Percentiles rank a stretch among this genome's conserved stretches.
These are phyloP conservation scores for Atkinsonella hypoxylon DNA, from an alignment of 2,329 filamentous ascomycete species.

Conservation along the genomic window DNA sequence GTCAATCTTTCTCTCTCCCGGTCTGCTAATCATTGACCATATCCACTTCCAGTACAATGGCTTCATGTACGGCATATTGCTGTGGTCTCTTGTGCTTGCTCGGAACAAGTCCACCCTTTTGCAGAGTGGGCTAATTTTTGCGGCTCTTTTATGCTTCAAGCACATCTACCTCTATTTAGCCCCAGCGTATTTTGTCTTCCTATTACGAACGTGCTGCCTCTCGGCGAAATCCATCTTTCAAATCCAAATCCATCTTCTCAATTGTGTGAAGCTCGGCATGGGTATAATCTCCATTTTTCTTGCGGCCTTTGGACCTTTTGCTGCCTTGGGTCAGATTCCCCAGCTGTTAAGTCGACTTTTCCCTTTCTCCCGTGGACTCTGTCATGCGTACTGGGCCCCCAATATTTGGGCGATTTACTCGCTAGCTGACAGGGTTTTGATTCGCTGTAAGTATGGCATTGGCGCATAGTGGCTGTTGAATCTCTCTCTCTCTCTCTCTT, in stretches of 20 bases:
- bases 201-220: slow-evolving; percentile 82
- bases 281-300: slow-evolving; percentile 62
- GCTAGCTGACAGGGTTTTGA: slow-evolving; percentile 72
- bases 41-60: slow-evolving; percentile 99
- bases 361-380: slow-evolving; percentile 85
- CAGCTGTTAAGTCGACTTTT: slow-evolving; percentile 80
- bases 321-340: slow-evolving; percentile 64
- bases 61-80: slow-evolving; percentile 81
- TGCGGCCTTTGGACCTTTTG: slow-evolving; percentile 83
- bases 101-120: slow-evolving; percentile 64
- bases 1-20: slow-evolving; percentile 83
- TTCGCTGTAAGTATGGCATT: slow-evolving; percentile 50
- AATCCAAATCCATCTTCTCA: slow-evolving; percentile 62
- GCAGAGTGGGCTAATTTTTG: slow-evolving; percentile 71
- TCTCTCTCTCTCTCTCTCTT: too few species aligned
- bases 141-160: slow-evolving; percentile 80
- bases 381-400: slow-evolving; percentile 97
- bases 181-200: slow-evolving; percentile 87
- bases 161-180: slow-evolving; percentile 97
- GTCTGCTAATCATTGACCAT: slow-evolving; percentile 92
- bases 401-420: slow-evolving; percentile 98
- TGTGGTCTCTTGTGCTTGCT: slow-evolving; percentile 76
- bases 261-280: slow-evolving; percentile 70
- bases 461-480: background rate
- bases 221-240: slow-evolving; percentile 63